These are phyloP conservation scores for Hygrophoropsis aurantiaca DNA, from an alignment of 768 basidiomycete species.

Conservation along the genomic window DNA sequence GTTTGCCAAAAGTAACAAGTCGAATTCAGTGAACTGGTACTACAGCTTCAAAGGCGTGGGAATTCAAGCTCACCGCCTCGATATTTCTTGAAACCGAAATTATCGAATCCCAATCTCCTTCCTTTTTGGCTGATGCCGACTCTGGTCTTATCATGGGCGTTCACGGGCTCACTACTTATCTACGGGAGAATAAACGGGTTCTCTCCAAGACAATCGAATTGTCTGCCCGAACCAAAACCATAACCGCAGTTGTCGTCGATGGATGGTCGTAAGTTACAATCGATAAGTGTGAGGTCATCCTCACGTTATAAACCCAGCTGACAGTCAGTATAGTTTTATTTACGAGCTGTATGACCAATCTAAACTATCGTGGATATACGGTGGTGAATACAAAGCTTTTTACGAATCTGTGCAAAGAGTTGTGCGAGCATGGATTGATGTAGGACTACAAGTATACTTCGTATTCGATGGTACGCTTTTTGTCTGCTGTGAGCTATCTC, in stretches of 20 bases:
- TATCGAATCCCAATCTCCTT: conserved; percentile 2
- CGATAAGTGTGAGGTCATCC: conserved; percentile 10
- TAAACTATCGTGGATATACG: conserved; percentile 79
- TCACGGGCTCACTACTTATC: conserved; percentile 51
- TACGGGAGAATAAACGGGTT: conserved; percentile 43
- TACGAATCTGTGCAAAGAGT: conserved; percentile 45
- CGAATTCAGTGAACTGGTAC: no score
- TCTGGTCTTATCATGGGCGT: conserved; percentile 43
- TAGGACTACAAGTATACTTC: conserved; percentile 66
- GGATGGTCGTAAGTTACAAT: conserved; percentile 79
- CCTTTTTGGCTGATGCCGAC: background rate
- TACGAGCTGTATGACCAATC: conserved; percentile 63
- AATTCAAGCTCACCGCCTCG: no score
- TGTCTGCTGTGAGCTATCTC: conserved; percentile 12
- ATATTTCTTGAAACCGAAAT: no score
- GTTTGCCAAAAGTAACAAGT: no score
- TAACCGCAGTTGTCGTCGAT: conserved; percentile 67
- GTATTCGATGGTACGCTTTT: conserved; percentile 76
- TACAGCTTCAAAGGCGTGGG: no score
- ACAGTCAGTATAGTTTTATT: conserved; percentile 59
- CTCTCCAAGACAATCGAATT: conserved; percentile 40
- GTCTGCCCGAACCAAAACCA: conserved; percentile 4
- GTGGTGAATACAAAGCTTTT: conserved; percentile 73
- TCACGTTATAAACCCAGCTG: conserved; percentile 6
- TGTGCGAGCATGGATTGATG: conserved; percentile 64